Evolutionary conservation across 2,329 filamentous ascomycete genomes (phyloP).

Genomic region (Hymenoscyphus occultus): DNA sequence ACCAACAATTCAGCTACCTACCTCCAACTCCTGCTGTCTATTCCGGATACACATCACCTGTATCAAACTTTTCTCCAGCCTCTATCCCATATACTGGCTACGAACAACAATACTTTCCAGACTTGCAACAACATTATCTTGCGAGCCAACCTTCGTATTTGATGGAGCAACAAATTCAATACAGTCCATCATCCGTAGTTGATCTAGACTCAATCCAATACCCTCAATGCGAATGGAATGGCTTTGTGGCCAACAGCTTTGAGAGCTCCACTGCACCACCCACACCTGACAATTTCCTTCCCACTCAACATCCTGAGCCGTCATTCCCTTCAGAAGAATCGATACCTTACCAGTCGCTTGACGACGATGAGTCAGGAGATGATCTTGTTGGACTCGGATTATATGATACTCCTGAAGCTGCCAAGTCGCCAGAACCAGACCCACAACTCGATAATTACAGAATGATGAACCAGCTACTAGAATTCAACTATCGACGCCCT

Average conservation of each 20-base stretch:
- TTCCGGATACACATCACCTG: slow-evolving; percentile 57
- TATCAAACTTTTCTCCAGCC: slow-evolving; percentile 52
- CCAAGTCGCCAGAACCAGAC: slow-evolving; percentile 40
- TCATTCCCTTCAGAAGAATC: slow-evolving; percentile 48
- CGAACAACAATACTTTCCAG: slow-evolving; percentile 27
- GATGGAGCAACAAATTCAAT: slow-evolving; percentile 17
- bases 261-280: slow-evolving; percentile 51
- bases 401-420: slow-evolving; percentile 68
- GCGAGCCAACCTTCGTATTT: slow-evolving; percentile 19
- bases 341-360: slow-evolving; percentile 48
- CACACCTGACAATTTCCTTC: slow-evolving; percentile 57
- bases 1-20: slow-evolving; percentile 26
- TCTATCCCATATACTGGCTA: slow-evolving; percentile 44
- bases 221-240: slow-evolving; percentile 44
- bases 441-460: slow-evolving; percentile 53
- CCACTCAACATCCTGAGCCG: slow-evolving; percentile 48
- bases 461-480: slow-evolving; percentile 53
- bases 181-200: slow-evolving; percentile 16
- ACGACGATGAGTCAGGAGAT: slow-evolving; percentile 60
- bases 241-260: slow-evolving; percentile 45
- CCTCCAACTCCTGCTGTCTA: slow-evolving; percentile 51
- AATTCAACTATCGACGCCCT: slow-evolving; percentile 44
- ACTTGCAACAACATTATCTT: slow-evolving; percentile 18
- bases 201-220: slow-evolving; percentile 31
- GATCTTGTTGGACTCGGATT: slow-evolving; percentile 80